Conservation (phyloP, 2,329 filamentous ascomycete genomes). For the Cadophora gregata region DNA sequence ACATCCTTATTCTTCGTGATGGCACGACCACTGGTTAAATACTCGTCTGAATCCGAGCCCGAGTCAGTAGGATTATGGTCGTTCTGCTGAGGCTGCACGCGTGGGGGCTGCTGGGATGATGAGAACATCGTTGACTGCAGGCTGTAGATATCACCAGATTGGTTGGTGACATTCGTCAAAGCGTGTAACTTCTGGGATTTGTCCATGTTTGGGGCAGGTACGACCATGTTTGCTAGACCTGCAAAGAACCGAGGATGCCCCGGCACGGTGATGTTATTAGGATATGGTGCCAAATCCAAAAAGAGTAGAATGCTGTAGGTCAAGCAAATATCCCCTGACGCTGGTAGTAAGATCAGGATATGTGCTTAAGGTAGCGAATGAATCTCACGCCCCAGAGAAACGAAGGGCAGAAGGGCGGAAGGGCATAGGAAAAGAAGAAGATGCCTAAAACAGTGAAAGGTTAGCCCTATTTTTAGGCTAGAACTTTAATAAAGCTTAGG, state of each 20-base stretch:
- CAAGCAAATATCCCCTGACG: neutral
- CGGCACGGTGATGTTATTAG: no score
- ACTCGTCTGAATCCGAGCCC: conserved; percentile 34
- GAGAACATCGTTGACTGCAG: conserved; percentile 21
- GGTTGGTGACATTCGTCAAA: conserved; percentile 13
- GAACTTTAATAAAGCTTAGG: neutral
- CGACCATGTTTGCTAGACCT: conserved; percentile 1
- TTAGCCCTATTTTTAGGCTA: neutral
- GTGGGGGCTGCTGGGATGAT: neutral
- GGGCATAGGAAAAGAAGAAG: neutral
- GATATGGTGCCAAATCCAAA: no score
- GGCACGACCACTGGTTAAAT: conserved; percentile 22
- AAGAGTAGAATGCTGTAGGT: no score
- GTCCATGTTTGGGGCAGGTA: conserved; percentile 26
- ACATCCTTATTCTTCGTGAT: neutral
- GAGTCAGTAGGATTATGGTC: conserved; percentile 27
- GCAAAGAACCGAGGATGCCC: neutral
- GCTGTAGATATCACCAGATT: neutral
- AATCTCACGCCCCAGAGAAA: neutral
- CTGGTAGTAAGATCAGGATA: neutral
- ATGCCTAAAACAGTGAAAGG: neutral
- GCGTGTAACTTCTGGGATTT: conserved; percentile 30
- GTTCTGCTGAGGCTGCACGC: neutral
- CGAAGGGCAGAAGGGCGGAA: neutral
- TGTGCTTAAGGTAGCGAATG: neutral